phyloP scores from a whole-genome alignment of 2,329 filamentous ascomycete species.

The Fusarium robinianum region DNA sequence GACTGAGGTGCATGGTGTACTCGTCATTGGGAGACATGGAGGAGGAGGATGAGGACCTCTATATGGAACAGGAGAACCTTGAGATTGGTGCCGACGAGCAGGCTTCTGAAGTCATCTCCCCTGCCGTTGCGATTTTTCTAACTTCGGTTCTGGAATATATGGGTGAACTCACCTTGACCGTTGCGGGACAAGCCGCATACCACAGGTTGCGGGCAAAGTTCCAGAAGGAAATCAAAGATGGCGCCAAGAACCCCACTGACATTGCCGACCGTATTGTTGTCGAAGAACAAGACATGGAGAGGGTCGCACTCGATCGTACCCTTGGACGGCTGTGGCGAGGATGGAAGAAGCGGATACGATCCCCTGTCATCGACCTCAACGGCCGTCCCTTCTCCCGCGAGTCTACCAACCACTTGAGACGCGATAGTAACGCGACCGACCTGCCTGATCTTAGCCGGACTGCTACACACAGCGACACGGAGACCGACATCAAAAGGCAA shows the following conservation, averaged over 20 bases:
- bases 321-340: constrained; percentile 90
- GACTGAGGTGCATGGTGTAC: constrained; percentile 96
- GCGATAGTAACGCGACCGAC: constrained; percentile 46
- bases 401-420: constrained; percentile 41
- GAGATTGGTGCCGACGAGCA: constrained; percentile 61
- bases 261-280: constrained; percentile 73
- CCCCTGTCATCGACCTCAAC: constrained; percentile 54
- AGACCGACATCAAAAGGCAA: constrained; percentile 21
- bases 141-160: constrained; percentile 94
- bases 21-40: constrained; percentile 96
- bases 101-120: constrained; percentile 74
- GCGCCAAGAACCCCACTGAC: constrained; percentile 51
- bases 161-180: constrained; percentile 86
- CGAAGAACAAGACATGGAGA: constrained; percentile 90
- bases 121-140: constrained; percentile 91
- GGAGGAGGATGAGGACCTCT: constrained; percentile 93
- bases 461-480: constrained; percentile 39
- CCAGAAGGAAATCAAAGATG: constrained; percentile 62
- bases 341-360: constrained; percentile 86
- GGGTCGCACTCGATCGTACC: constrained; percentile 85
- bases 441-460: constrained; percentile 39
- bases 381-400: constrained; percentile 56
- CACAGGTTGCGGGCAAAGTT: constrained; percentile 64
- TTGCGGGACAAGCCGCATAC: constrained; percentile 83
- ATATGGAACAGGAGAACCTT: constrained; percentile 79